phyloP scores from a whole-genome alignment of 345 rosid genomes.

The Ailanthus altissimus region DNA sequence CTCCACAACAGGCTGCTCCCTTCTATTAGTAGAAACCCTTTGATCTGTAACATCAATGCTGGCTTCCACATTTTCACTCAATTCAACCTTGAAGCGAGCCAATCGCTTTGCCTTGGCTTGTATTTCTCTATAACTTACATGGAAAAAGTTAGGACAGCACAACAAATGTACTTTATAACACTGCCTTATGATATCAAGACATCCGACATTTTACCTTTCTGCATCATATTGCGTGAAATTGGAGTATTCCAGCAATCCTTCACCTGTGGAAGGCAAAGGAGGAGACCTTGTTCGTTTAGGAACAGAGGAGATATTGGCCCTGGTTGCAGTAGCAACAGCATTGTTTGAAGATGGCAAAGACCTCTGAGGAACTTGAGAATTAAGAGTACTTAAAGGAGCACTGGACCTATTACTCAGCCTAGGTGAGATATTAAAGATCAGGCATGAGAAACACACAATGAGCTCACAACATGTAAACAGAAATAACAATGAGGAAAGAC shows the following conservation, averaged over 20 bases:
- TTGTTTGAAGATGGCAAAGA: slow-evolving; percentile 20
- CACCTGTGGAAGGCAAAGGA: slow-evolving; percentile 41
- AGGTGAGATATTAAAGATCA: slow-evolving; percentile 53
- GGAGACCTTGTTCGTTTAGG: slow-evolving; percentile 80
- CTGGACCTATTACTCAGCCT: slow-evolving; percentile 43
- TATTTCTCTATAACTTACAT: slow-evolving; percentile 55
- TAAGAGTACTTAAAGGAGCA: slow-evolving; percentile 23
- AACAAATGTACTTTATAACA: slow-evolving; percentile 1
- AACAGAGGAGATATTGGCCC: slow-evolving; percentile 31
- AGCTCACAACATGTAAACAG: slow-evolving; percentile 16
- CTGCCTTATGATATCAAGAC: neutral
- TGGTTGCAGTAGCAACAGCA: slow-evolving; percentile 27
- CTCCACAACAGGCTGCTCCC: slow-evolving; percentile 36
- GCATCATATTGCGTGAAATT: slow-evolving; percentile 42
- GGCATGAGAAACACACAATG: slow-evolving; percentile 29
- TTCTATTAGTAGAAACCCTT: slow-evolving; percentile 37
- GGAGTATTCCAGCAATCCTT: slow-evolving; percentile 46
- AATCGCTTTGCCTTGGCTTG: slow-evolving; percentile 85
- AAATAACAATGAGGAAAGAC: neutral
- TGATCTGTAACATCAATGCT: slow-evolving; percentile 40
- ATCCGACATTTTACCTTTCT: slow-evolving; percentile 59
- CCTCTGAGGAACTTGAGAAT: slow-evolving; percentile 35
- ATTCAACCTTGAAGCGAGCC: slow-evolving; percentile 77
- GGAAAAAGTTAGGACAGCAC: slow-evolving; percentile 15
- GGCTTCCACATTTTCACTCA: slow-evolving; percentile 45